Evolutionary conservation across 2,329 filamentous ascomycete genomes (phyloP), one percentile per base, ranked within the genome.

Genomic region (Rasamsonia emersonii): DNA sequence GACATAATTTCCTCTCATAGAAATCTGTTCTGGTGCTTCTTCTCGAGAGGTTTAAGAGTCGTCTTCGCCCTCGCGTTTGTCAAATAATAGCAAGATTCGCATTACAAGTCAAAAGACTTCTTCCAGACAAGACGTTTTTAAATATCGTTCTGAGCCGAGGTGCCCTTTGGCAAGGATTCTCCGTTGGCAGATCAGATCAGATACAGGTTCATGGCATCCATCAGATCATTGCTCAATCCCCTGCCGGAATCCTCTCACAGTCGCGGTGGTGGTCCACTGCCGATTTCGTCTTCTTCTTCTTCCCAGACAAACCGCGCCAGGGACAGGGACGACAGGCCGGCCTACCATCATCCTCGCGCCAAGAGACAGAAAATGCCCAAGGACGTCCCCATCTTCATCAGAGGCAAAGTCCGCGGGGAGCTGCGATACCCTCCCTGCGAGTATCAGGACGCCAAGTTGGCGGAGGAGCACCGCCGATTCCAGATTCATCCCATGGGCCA

Each of bases 351-450:
- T 4, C 40, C 44, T 11, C 47, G 44, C 13, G 46, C 46, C 15
- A 61, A 58, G 41, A 57, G 53, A 47, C 67, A 70, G 41, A 84
- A 79, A 59, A 65, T 79, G 49, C 62, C 70, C 36, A 85, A 82
- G 53, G 76, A 82, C 46, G 70, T 68, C 17, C 70, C 75, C 1
- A 59, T 79, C 5, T 77, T 81, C 51, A 66, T 68, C 17, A 75
- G 73, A 46, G 74, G 73, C 28, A 69, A 70, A 37, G 65, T 75
- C 18, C 75, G 77, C 40, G 84, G 82, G 3, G 62, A 71, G 17
- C 67, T 93, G 44, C 79, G 80, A 51, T 94, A 80, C 50, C 72
- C 71, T 11, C 84, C 88, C 1, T 79, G 75, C 50, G 84, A 94
- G 50, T 64, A 70, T 28, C 58, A 80, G 18, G 72, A 81, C 41